Conservation (phyloP, 331 rosid species). For the Rosa hybrid region DNA sequence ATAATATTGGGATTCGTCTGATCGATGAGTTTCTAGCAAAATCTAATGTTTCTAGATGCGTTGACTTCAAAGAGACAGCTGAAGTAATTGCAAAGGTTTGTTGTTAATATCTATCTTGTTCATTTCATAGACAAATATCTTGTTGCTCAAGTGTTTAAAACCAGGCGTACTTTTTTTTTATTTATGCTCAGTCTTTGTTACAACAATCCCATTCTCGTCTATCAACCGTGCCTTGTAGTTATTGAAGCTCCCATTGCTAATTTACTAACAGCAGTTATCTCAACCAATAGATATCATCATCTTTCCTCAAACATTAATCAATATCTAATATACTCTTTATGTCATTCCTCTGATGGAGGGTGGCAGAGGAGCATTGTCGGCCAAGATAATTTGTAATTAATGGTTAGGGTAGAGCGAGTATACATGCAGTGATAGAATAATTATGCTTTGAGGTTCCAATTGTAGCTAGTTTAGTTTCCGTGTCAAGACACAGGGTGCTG, state of each 20-base stretch:
- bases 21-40: constrained; percentile 95
- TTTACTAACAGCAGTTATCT: background rate
- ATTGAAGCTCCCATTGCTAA: background rate
- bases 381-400: background rate
- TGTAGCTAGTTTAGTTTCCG: background rate
- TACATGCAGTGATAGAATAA: background rate
- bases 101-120: constrained; percentile 6
- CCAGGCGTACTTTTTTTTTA: background rate
- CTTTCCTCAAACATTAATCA: background rate
- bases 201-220: background rate
- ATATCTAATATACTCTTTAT: background rate
- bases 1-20: constrained; percentile 89
- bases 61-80: constrained; percentile 92
- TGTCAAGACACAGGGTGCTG: background rate
- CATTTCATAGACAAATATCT: background rate
- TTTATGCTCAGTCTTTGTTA: background rate
- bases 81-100: constrained; percentile 94
- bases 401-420: background rate
- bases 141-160: constrained; percentile 2
- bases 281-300: background rate
- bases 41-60: constrained; percentile 91
- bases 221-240: background rate
- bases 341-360: background rate
- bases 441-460: background rate
- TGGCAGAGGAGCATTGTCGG: background rate